These are phyloP conservation scores for Rhodotorula kratochvilovae DNA, from an alignment of 768 basidiomycete genomes.

Conservation along the genomic window DNA sequence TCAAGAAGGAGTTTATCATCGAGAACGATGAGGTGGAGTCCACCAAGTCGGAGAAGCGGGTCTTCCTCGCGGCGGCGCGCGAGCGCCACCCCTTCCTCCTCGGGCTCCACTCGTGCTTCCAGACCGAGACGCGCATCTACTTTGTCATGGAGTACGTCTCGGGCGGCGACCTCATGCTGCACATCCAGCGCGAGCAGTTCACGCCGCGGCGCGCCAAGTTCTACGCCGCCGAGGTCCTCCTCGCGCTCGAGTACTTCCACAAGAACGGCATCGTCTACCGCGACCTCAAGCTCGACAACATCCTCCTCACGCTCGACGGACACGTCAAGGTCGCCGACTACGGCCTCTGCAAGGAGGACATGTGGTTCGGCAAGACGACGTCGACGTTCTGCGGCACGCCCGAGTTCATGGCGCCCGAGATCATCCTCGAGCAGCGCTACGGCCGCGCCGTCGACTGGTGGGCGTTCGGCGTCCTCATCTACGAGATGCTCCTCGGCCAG, in stretches of 20 bases:
- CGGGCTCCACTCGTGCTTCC: conserved; percentile 96
- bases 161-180: conserved; percentile 97
- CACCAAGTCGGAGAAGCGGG: conserved; percentile 97
- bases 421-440: conserved; percentile 97
- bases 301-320: conserved; percentile 89
- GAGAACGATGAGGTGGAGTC: conserved; percentile 99
- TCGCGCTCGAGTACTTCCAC: conserved; percentile 97
- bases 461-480: conserved; percentile 97
- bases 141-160: conserved; percentile 99
- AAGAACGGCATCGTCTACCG: conserved; percentile 98
- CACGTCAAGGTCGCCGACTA: conserved; percentile 99
- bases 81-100: conserved; percentile 97
- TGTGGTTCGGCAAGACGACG: conserved; percentile 94
- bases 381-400: conserved; percentile 99
- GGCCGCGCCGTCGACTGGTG: conserved; percentile 99
- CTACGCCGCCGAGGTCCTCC: conserved; percentile 91
- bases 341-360: conserved; percentile 97
- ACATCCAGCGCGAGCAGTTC: conserved; percentile 98
- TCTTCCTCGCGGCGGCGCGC: conserved; percentile 91
- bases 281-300: conserved; percentile 96
- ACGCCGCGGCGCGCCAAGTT: conserved; percentile 98
- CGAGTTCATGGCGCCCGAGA: conserved; percentile 99
- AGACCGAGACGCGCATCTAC: conserved; percentile 97
- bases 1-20: conserved; percentile 99
- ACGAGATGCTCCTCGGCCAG: conserved; percentile 98